Evolutionary conservation across 331 rosid genomes (phyloP).

Genomic region (Prunus yedoensis): DNA sequence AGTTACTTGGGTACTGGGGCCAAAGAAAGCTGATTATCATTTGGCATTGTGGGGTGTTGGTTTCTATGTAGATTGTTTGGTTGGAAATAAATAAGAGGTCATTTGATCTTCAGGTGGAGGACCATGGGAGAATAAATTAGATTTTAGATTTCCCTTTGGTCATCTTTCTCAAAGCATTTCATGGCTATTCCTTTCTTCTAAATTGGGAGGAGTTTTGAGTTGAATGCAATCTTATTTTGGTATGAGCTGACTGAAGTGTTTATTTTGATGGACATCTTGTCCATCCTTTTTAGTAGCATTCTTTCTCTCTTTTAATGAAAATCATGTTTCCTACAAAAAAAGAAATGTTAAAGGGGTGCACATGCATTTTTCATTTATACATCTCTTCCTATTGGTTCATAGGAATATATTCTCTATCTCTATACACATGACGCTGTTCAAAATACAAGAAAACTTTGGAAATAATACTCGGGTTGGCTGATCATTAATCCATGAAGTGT

Average conservation of each 20-base stretch:
- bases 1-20: not conserved
- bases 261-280: not conserved
- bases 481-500: not conserved
- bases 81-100: constrained; percentile 1
- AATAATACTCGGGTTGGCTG: not conserved
- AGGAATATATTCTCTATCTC: not conserved
- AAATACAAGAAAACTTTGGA: not conserved
- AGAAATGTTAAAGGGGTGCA: not conserved
- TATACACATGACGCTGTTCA: not conserved
- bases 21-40: not conserved
- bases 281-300: not conserved
- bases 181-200: not conserved
- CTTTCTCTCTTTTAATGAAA: not conserved
- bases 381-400: not conserved
- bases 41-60: not conserved
- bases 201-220: not conserved
- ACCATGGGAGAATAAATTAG: not conserved
- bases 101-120: not conserved
- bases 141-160: not conserved
- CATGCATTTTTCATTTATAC: not conserved
- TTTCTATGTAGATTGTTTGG: not conserved
- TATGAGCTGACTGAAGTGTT: not conserved
- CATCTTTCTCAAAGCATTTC: not conserved
- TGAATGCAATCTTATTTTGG: not conserved
- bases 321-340: not conserved